phyloP scores from a whole-genome alignment of 495 filamentous ascomycete genomes.

The Jackrogersella minutella region DNA sequence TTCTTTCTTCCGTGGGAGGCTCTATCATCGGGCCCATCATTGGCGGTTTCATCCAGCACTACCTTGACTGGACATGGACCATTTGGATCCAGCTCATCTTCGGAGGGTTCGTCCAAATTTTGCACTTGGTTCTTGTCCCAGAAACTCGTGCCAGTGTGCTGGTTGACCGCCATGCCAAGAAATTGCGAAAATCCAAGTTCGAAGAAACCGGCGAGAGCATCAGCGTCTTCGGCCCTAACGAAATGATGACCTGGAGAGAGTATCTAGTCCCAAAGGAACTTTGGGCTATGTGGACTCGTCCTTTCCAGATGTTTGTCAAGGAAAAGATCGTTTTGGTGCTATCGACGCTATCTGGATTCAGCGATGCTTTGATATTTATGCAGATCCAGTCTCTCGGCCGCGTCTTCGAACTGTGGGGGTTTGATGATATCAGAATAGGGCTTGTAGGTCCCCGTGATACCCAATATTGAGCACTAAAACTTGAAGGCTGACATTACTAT shows the following conservation, averaged over 20 bases:
- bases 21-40: slow-evolving; percentile 68
- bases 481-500: not conserved
- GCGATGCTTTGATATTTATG: slow-evolving; percentile 81
- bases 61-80: slow-evolving; percentile 74
- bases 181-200: slow-evolving; percentile 59
- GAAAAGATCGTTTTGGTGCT: slow-evolving; percentile 78
- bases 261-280: slow-evolving; percentile 64
- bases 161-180: slow-evolving; percentile 69
- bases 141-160: slow-evolving; percentile 73
- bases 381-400: slow-evolving; percentile 73
- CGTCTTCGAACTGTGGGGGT: slow-evolving; percentile 71
- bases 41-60: slow-evolving; percentile 65
- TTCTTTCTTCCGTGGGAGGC: slow-evolving; percentile 68
- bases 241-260: slow-evolving; percentile 57
- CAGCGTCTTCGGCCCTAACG: slow-evolving; percentile 68
- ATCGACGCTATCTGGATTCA: slow-evolving; percentile 77
- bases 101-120: slow-evolving; percentile 68
- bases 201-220: slow-evolving; percentile 42
- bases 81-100: slow-evolving; percentile 84
- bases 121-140: slow-evolving; percentile 70
- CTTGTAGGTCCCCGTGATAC: slow-evolving; percentile 43
- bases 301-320: slow-evolving; percentile 78
- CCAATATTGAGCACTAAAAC: not conserved
- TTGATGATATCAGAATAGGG: slow-evolving; percentile 62
- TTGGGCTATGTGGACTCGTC: slow-evolving; percentile 69